phyloP scores from a whole-genome alignment of 441 rosid species.

The Arabidopsis lyrata region DNA sequence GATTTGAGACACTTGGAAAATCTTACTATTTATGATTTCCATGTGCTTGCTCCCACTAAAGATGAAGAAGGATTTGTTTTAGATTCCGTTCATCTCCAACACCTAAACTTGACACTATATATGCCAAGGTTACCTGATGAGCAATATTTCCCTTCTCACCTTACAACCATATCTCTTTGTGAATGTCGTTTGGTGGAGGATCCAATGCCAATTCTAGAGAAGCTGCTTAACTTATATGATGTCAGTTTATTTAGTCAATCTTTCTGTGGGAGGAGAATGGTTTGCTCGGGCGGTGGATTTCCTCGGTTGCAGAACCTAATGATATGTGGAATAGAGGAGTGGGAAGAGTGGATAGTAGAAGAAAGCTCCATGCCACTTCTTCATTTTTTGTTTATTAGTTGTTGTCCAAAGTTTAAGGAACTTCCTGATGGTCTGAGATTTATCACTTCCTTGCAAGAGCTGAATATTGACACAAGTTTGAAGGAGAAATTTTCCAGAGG shows the following conservation, averaged over 20 bases:
- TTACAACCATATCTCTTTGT: rapidly evolving
- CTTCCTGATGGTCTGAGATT: background rate
- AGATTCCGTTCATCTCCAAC: slow-evolving; percentile 14
- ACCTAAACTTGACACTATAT: background rate
- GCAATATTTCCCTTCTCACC: background rate
- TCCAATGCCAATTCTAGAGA: slow-evolving; percentile 31
- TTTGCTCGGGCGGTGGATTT: slow-evolving; percentile 15
- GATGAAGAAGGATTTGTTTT: background rate
- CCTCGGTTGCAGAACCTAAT: background rate
- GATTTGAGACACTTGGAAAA: background rate
- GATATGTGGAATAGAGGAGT: rapidly evolving
- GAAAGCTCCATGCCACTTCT: slow-evolving; percentile 42
- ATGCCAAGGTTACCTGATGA: slow-evolving; percentile 14
- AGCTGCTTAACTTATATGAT: background rate
- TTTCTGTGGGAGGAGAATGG: slow-evolving; percentile 7
- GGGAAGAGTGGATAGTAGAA: slow-evolving; percentile 44
- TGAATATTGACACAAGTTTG: background rate
- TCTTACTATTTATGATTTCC: background rate
- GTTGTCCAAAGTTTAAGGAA: slow-evolving; percentile 33
- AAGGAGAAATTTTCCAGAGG: background rate
- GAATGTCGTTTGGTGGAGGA: background rate
- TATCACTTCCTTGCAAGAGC: background rate
- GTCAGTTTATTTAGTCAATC: rapidly evolving
- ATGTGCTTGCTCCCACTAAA: background rate
- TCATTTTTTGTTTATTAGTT: slow-evolving; percentile 3